Percentiles rank a stretch among this genome's conserved stretches.
phyloP scores from a whole-genome alignment of 768 basidiomycete species.

The Chiua virens region DNA sequence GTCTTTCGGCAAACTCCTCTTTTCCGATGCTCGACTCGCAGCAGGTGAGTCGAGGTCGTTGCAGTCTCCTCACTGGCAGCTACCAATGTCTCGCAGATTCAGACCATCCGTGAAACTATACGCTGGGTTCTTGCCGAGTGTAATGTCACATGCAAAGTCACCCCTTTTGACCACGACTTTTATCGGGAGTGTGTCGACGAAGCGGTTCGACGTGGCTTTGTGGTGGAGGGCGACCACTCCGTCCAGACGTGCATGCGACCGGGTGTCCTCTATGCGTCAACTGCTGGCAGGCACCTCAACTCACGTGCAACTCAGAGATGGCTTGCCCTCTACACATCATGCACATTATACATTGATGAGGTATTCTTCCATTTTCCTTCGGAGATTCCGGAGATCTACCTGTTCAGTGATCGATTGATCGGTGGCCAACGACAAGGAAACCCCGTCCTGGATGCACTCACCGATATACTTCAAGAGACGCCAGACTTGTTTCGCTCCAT shows the following conservation, averaged over 20 bases:
- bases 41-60: no score
- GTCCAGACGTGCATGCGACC: constrained; percentile 31
- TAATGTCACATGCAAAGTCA: neutral
- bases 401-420: constrained; percentile 37
- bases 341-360: constrained; percentile 40
- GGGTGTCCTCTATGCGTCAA: constrained; percentile 29
- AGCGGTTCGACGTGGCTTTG: constrained; percentile 23
- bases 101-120: neutral
- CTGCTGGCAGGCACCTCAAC: constrained; percentile 30
- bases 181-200: constrained; percentile 16
- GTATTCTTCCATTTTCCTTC: constrained; percentile 22
- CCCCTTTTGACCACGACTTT: neutral
- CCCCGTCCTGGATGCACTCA: constrained; percentile 34
- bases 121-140: neutral
- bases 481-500: constrained; percentile 28
- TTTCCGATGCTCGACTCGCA: no score
- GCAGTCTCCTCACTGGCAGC: no score
- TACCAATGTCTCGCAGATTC: neutral
- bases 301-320: constrained; percentile 16
- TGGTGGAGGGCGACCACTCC: constrained; percentile 18
- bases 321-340: constrained; percentile 43
- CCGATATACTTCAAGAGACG: constrained; percentile 30
- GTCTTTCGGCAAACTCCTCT: no score
- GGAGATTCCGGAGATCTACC: constrained; percentile 21
- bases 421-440: constrained; percentile 27